A percentile compares a stretch with the other conserved stretches of the same genome.
Evolutionary conservation across 192 early-diverging fungal species (phyloP).

Genomic region (Anaeromyces robustus): DNA sequence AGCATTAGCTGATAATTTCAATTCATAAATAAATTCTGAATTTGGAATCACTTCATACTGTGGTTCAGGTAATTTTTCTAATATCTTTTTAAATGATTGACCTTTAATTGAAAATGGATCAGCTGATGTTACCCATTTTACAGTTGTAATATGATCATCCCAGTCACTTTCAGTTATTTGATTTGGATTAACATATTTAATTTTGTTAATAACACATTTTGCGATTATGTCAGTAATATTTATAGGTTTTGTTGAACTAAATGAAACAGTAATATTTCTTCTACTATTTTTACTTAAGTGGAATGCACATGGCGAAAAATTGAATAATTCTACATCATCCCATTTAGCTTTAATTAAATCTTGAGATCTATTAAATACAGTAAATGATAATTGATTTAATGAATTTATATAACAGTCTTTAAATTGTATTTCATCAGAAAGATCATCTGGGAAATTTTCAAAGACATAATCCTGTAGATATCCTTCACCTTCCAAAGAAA

Average conservation of each 20-base stretch:
- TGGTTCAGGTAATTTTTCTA: slow-evolving; percentile 28
- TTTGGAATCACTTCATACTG: slow-evolving; percentile 13
- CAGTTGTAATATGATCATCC: slow-evolving; percentile 25
- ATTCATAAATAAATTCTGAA: slow-evolving; percentile 5
- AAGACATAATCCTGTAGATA: slow-evolving; percentile 35
- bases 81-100: slow-evolving; percentile 16
- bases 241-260: slow-evolving; percentile 16
- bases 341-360: slow-evolving; percentile 17
- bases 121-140: slow-evolving; percentile 17
- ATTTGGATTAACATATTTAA: slow-evolving; percentile 7
- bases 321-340: slow-evolving; percentile 15
- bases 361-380: slow-evolving; percentile 22
- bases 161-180: slow-evolving; percentile 21
- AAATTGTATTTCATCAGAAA: slow-evolving; percentile 27
- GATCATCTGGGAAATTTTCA: slow-evolving; percentile 26
- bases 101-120: slow-evolving; percentile 3
- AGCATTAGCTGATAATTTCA: slow-evolving; percentile 24
- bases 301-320: slow-evolving; percentile 16
- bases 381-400: slow-evolving; percentile 11
- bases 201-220: slow-evolving; percentile 17
- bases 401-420: slow-evolving; percentile 32
- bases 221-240: slow-evolving; percentile 10
- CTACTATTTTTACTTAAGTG: slow-evolving; percentile 23
- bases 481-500: slow-evolving; percentile 32
- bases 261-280: slow-evolving; percentile 22